A percentile compares a stretch with the other conserved stretches of the same genome.
phyloP scores from a whole-genome alignment of 805 yeast genomes.

The Candida ulmi region DNA sequence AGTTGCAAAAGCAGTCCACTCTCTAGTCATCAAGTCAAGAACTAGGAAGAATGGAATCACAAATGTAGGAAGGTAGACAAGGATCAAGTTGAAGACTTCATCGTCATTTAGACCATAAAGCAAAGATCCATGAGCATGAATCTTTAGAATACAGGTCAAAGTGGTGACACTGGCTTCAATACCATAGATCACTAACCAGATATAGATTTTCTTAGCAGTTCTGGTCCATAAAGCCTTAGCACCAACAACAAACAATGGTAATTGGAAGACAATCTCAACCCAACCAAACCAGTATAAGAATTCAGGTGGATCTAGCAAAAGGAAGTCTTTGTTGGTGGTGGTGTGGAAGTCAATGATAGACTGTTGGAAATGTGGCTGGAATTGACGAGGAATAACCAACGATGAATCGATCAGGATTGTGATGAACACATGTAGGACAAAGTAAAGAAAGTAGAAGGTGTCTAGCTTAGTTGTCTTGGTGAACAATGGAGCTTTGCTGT shows the following conservation, averaged over 20 bases:
- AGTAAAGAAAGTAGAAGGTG: constrained; percentile 44
- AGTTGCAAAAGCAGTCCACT: constrained; percentile 4
- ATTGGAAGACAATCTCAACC: constrained; percentile 68
- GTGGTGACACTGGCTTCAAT: constrained; percentile 82
- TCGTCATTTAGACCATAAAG: constrained; percentile 23
- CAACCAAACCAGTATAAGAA: constrained; percentile 75
- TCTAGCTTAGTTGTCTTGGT: constrained; percentile 23
- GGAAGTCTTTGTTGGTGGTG: constrained; percentile 61
- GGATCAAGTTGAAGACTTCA: constrained; percentile 40
- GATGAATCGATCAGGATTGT: constrained; percentile 73
- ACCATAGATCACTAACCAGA: constrained; percentile 59
- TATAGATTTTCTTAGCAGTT: constrained; percentile 28
- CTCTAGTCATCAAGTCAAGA: constrained; percentile 16
- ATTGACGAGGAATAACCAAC: constrained; percentile 54
- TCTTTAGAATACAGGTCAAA: constrained; percentile 57
- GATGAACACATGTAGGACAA: constrained; percentile 66
- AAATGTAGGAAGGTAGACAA: constrained; percentile 66
- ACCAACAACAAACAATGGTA: constrained; percentile 66
- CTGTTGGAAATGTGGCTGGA: constrained; percentile 43
- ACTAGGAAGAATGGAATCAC: constrained; percentile 55
- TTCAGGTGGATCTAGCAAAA: constrained; percentile 50
- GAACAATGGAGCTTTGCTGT: constrained; percentile 12
- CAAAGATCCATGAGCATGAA: constrained; percentile 29
- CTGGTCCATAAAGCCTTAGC: constrained; percentile 29
- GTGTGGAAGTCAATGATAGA: constrained; percentile 55